A percentile compares a stretch with the other conserved stretches of the same genome.
Evolutionary conservation across 441 rosid species (phyloP).

Genomic region (Arabidopsis lyrata): DNA sequence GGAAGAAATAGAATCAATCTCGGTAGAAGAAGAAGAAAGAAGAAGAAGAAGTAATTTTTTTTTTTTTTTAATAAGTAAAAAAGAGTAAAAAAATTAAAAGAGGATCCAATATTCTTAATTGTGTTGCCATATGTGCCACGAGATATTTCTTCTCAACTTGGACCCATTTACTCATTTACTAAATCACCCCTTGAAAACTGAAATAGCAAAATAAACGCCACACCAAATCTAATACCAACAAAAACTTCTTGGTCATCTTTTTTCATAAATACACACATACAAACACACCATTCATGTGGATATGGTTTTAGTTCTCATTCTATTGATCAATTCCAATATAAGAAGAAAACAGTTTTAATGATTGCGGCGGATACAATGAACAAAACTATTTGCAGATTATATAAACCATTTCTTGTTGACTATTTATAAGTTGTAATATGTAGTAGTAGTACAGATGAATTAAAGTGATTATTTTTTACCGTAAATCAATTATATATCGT

Average conservation of each 20-base stretch:
- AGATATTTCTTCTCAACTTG: conserved; percentile 25
- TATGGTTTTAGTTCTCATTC: not conserved
- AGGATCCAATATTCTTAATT: not conserved
- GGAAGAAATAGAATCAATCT: conserved; percentile 29
- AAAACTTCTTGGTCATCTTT: not conserved
- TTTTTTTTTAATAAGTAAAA: not conserved
- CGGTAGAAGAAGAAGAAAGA: conserved; percentile 10
- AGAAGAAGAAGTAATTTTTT: conserved; percentile 1
- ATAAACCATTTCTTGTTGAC: too few relatives aligned
- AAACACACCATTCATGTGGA: not conserved
- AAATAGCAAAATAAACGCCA: not conserved
- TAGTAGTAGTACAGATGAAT: too few relatives aligned
- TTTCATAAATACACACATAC: not conserved
- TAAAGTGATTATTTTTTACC: too few relatives aligned
- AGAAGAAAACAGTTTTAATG: too few relatives aligned
- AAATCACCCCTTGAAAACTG: not conserved
- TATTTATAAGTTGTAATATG: too few relatives aligned
- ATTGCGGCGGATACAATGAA: too few relatives aligned
- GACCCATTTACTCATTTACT: not conserved
- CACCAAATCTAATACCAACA: not conserved
- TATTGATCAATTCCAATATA: not conserved
- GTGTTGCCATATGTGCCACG: not conserved
- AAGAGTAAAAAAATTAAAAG: not conserved
- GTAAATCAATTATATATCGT: too few relatives aligned
- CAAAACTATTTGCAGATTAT: too few relatives aligned